phyloP scores from a whole-genome alignment of 257 asterid genomes.

The Fraxinus anomala region DNA sequence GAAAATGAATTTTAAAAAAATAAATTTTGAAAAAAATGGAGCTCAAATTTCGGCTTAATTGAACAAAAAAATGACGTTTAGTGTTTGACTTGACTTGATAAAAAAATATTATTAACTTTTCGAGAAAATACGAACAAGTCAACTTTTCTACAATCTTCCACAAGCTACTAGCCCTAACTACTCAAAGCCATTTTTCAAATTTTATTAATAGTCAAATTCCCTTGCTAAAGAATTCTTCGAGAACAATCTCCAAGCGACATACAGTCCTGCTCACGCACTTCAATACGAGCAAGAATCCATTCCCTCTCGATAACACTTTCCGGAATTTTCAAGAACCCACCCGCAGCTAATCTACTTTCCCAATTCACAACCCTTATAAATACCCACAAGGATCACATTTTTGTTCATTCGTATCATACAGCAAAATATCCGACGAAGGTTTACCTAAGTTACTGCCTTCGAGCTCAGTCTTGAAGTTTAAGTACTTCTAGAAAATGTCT shows the following conservation, averaged over 20 bases:
- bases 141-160: slow-evolving; percentile 16
- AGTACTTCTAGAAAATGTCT: slow-evolving; percentile 1
- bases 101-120: too few species aligned
- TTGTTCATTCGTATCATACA: neutral
- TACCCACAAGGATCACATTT: slow-evolving; percentile 1
- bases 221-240: neutral
- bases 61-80: too few species aligned
- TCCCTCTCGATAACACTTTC: neutral
- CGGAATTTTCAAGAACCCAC: slow-evolving; percentile 34
- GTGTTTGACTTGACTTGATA: too few species aligned
- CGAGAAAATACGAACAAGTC: too few species aligned
- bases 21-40: too few species aligned
- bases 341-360: neutral
- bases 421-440: neutral
- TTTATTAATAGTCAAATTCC: too few species aligned
- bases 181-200: neutral
- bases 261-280: too few species aligned
- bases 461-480: too few species aligned
- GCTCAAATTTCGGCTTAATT: too few species aligned
- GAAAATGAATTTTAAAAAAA: too few species aligned
- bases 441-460: too few species aligned
- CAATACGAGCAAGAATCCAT: slow-evolving; percentile 6
- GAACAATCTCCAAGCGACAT: slow-evolving; percentile 34
- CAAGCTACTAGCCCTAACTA: neutral
- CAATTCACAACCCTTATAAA: slow-evolving; percentile 24